Conservation (phyloP, 805 yeast species). For the Pachysolen tannophilus region DNA sequence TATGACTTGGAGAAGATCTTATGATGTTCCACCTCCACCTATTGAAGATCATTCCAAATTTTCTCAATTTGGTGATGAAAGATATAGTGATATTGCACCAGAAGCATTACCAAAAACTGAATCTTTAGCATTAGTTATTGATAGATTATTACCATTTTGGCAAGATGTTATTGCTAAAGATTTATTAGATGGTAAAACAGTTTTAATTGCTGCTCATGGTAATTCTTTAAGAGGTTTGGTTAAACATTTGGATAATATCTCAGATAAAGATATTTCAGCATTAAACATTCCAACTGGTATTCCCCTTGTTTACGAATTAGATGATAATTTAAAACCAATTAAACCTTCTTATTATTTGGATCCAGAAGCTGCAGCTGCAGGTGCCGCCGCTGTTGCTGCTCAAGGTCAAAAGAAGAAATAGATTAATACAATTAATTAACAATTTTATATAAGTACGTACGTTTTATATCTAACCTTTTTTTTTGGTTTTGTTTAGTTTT, state of each 20-base stretch:
- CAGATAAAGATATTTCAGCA: slow-evolving; percentile 87
- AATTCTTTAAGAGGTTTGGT: slow-evolving; percentile 96
- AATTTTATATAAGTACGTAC: no score
- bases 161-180: slow-evolving; percentile 84
- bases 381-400: slow-evolving; percentile 98
- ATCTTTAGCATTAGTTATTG: slow-evolving; percentile 90
- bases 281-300: slow-evolving; percentile 98
- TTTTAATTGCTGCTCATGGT: slow-evolving; percentile 94
- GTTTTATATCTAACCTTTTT: no score
- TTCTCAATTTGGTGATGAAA: slow-evolving; percentile 79
- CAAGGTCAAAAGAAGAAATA: slow-evolving; percentile 71
- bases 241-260: slow-evolving; percentile 89
- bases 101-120: slow-evolving; percentile 87
- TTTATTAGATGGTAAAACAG: slow-evolving; percentile 81
- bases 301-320: slow-evolving; percentile 95
- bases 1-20: slow-evolving; percentile 96
- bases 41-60: slow-evolving; percentile 71
- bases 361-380: slow-evolving; percentile 99
- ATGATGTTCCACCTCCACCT: slow-evolving; percentile 92
- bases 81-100: slow-evolving; percentile 81
- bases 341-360: slow-evolving; percentile 95
- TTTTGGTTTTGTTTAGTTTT: no score
- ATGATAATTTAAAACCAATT: slow-evolving; percentile 76
- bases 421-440: background rate
- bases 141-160: slow-evolving; percentile 96